Percentiles rank a stretch among this genome's conserved stretches.
Conservation (phyloP, 257 asterid species). For the Hygrophila difformis region DNA sequence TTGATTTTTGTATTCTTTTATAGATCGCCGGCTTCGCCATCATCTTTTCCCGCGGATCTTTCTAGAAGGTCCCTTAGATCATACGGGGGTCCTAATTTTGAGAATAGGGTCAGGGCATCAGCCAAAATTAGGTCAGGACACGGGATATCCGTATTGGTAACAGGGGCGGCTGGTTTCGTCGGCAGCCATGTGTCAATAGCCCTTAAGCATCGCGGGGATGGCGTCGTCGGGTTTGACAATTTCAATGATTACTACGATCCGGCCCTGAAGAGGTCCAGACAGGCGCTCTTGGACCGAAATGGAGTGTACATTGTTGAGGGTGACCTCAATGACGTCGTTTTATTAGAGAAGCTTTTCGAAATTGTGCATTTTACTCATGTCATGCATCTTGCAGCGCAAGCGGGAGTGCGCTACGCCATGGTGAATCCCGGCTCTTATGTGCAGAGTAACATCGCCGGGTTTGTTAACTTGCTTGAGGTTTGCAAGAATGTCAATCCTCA, state of each 20-base stretch:
- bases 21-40: conserved; percentile 27
- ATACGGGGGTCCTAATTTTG: conserved; percentile 28
- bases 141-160: conserved; percentile 44
- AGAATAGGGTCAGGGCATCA: conserved; percentile 33
- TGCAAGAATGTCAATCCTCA: conserved; percentile 54
- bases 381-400: conserved; percentile 65
- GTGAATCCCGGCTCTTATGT: conserved; percentile 56
- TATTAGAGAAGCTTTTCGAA: conserved; percentile 36
- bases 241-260: conserved; percentile 54
- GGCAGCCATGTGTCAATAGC: conserved; percentile 60
- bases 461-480: conserved; percentile 46
- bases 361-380: conserved; percentile 45
- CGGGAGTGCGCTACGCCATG: conserved; percentile 61
- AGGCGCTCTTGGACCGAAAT: conserved; percentile 31
- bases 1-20: conserved; percentile 40
- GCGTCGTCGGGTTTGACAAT: conserved; percentile 51
- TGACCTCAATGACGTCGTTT: conserved; percentile 36
- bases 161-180: conserved; percentile 63
- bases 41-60: conserved; percentile 36
- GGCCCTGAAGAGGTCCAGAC: conserved; percentile 45
- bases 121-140: conserved; percentile 39
- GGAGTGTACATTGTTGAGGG: conserved; percentile 56
- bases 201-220: conserved; percentile 46
- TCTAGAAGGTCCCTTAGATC: conserved; percentile 50
- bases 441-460: conserved; percentile 56